Conservation (phyloP, 129 eudicot genomes). For the Centrapalus pauciflorus region DNA sequence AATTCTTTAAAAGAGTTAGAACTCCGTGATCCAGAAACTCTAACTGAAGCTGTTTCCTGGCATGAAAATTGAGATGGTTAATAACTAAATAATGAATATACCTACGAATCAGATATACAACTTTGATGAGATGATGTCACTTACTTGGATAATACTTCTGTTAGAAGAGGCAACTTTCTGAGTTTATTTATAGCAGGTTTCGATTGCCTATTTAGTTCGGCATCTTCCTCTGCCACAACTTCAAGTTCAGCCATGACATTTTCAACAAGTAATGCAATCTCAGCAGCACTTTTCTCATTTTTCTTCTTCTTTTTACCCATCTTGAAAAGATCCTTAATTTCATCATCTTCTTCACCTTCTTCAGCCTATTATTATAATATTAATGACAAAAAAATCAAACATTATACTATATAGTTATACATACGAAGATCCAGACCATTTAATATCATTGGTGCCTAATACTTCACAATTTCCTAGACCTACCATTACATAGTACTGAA, state of each 20-base stretch:
- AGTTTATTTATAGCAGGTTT: conserved; percentile 93
- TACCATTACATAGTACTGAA: too few species aligned
- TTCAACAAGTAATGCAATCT: conserved; percentile 80
- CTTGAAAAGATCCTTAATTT: conserved; percentile 66
- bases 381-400: too few species aligned
- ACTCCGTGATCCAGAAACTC: conserved; percentile 97
- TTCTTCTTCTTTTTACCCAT: conserved; percentile 86
- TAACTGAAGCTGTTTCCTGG: conserved; percentile 89
- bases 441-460: too few species aligned
- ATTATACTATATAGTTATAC: too few species aligned
- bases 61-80: conserved; percentile 3
- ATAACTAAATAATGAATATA: background rate
- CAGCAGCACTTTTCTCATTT: conserved; percentile 82
- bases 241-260: conserved; percentile 91
- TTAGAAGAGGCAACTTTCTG: conserved; percentile 80
- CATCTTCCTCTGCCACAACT: conserved; percentile 91
- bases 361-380: conserved; percentile 49
- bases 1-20: conserved; percentile 66
- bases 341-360: conserved; percentile 93
- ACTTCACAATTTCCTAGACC: background rate
- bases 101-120: background rate
- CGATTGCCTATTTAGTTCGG: conserved; percentile 61
- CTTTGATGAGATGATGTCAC: conserved; percentile 14
- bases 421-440: too few species aligned
- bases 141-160: conserved; percentile 82